Evolutionary conservation across 345 rosid species (phyloP).

Genomic region (Brassica cretica): DNA sequence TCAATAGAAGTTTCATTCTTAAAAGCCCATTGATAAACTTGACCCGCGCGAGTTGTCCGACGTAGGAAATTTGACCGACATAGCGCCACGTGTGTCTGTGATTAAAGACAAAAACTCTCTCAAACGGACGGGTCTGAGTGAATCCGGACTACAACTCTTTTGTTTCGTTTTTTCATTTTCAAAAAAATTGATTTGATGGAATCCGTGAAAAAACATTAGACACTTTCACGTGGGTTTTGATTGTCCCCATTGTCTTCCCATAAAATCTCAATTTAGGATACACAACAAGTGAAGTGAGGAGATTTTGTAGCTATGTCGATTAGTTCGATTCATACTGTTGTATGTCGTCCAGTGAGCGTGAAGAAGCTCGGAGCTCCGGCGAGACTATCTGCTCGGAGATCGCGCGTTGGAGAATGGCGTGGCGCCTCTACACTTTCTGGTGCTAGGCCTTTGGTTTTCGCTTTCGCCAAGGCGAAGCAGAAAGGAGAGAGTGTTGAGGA

Average conservation of each 20-base stretch:
- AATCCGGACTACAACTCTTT: background rate
- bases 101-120: conserved; percentile 25
- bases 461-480: conserved; percentile 28
- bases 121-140: conserved; percentile 22
- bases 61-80: conserved; percentile 5
- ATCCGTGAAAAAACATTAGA: conserved; percentile 15
- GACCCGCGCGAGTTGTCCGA: background rate
- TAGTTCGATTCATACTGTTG: conserved; percentile 30
- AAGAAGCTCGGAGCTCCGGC: conserved; percentile 31
- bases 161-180: background rate
- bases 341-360: conserved; percentile 24
- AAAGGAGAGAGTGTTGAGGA: conserved; percentile 33
- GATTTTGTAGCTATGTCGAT: conserved; percentile 32
- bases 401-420: conserved; percentile 30
- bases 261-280: background rate
- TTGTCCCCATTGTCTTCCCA: background rate
- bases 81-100: conserved; percentile 12
- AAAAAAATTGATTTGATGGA: background rate
- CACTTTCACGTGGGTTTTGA: conserved; percentile 29
- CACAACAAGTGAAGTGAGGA: background rate
- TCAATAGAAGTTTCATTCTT: background rate
- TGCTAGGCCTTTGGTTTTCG: conserved; percentile 27
- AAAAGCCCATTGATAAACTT: conserved; percentile 20
- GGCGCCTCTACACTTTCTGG: conserved; percentile 21
- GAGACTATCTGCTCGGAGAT: conserved; percentile 26